phyloP scores from a whole-genome alignment of 371 early-diverging fungal species.

The Saksenaea oblongispora region DNA sequence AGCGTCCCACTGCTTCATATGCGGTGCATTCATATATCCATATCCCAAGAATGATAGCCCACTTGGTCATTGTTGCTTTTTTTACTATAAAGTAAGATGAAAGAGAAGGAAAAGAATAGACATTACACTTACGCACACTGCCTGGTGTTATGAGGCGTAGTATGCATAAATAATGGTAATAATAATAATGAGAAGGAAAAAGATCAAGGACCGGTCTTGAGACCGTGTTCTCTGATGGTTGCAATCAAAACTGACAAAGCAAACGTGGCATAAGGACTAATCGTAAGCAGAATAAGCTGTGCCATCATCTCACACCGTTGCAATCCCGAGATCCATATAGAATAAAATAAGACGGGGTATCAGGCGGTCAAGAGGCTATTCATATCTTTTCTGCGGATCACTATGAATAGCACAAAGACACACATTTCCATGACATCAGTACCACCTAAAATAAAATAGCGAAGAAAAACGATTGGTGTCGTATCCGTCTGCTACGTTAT shows the following conservation, averaged over 20 bases:
- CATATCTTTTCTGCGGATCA: neutral
- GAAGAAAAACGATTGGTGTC: neutral
- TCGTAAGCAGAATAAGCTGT: neutral
- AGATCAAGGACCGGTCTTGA: slow-evolving; percentile 1
- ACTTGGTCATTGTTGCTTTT: neutral
- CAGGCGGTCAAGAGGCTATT: neutral
- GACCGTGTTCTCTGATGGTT: slow-evolving; percentile 1
- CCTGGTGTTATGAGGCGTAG: neutral
- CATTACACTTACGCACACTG: neutral
- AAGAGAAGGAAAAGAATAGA: neutral
- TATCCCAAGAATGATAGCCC: neutral
- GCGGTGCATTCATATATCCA: neutral
- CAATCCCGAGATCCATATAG: neutral
- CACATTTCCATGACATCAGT: neutral
- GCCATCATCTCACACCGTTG: neutral
- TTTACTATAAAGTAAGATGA: neutral
- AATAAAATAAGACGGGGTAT: neutral
- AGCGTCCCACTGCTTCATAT: slow-evolving; percentile 26
- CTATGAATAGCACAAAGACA: neutral
- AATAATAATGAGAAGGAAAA: neutral
- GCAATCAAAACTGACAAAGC: slow-evolving; percentile 2
- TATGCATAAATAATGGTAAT: slow-evolving; percentile 1
- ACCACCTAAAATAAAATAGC: neutral
- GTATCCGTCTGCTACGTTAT: neutral
- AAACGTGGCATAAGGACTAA: neutral